These are phyloP conservation scores for Haplosporangium sp. DNA, from an alignment of 371 early-diverging fungal species.

Conservation along the genomic window DNA sequence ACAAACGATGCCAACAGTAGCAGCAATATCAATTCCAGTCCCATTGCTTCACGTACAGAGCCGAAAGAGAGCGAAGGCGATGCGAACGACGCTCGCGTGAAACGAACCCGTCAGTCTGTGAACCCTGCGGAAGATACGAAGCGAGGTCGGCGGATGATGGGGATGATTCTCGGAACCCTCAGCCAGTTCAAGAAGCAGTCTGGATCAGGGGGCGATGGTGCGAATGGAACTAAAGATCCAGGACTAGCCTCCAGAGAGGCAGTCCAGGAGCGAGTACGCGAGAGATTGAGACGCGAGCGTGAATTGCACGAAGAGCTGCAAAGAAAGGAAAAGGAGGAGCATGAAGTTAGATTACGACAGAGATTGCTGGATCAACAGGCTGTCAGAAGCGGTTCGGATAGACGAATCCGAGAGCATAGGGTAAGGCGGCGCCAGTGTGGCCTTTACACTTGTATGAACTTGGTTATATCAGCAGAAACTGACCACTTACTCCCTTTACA, in stretches of 20 bases:
- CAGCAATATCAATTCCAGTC: not conserved
- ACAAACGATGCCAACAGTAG: not conserved
- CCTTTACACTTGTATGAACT: no score
- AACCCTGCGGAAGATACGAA: slow-evolving; percentile 39
- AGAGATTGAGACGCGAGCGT: slow-evolving; percentile 28
- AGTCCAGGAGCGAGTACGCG: slow-evolving; percentile 40
- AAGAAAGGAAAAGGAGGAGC: slow-evolving; percentile 20
- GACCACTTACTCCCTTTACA: no score
- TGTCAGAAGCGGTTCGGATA: not conserved
- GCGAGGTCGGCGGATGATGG: slow-evolving; percentile 52
- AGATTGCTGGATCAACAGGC: not conserved
- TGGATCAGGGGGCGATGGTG: not conserved
- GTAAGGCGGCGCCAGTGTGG: no score
- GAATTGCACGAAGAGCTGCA: slow-evolving; percentile 22
- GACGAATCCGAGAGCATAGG: no score
- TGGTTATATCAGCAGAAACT: no score
- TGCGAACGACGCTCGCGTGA: slow-evolving; percentile 6
- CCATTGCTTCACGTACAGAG: not conserved
- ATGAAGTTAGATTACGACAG: slow-evolving; percentile 11
- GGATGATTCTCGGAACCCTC: slow-evolving; percentile 49
- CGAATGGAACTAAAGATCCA: not conserved
- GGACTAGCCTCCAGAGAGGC: slow-evolving; percentile 27
- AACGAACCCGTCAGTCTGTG: slow-evolving; percentile 11
- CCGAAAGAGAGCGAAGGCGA: not conserved
- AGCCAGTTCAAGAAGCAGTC: slow-evolving; percentile 35